phyloP scores from a whole-genome alignment of 1,284 basidiomycete species.

The Pulchroboletus neoregius region DNA sequence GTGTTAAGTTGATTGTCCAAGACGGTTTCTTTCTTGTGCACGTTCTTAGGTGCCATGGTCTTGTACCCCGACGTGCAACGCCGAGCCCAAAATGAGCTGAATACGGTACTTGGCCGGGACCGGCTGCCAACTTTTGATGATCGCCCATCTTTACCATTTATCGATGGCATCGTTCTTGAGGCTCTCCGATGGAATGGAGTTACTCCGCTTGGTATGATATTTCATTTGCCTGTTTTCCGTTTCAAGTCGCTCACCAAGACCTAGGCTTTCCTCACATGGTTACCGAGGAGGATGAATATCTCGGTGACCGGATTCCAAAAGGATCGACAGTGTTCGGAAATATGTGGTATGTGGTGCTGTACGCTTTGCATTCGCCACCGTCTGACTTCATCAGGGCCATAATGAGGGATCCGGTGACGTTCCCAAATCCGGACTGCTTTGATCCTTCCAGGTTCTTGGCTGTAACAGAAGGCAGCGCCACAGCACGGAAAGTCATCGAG shows the following conservation, averaged over 20 bases:
- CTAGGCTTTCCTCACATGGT: constrained; percentile 17
- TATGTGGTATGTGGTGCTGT: not conserved
- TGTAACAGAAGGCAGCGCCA: not conserved
- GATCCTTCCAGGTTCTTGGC: constrained; percentile 10
- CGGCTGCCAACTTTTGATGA: constrained; percentile 14
- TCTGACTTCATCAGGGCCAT: constrained; percentile 10
- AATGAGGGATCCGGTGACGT: constrained; percentile 13
- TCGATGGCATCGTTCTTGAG: constrained; percentile 13
- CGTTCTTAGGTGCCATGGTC: constrained; percentile 14
- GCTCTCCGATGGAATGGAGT: constrained; percentile 13
- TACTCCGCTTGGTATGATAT: constrained; percentile 10
- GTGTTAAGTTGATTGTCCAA: not conserved
- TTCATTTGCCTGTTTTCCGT: not conserved
- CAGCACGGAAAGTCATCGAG: not conserved
- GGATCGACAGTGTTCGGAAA: constrained; percentile 1
- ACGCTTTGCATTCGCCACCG: not conserved
- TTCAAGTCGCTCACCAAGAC: not conserved
- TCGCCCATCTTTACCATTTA: constrained; percentile 10
- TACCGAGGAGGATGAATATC: constrained; percentile 15
- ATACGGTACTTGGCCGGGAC: constrained; percentile 8
- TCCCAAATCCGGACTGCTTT: constrained; percentile 11
- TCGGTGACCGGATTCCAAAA: constrained; percentile 8
- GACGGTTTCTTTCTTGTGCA: constrained; percentile 7
- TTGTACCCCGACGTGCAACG: constrained; percentile 9
- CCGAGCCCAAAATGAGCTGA: constrained; percentile 14